phyloP scores from a whole-genome alignment of 2,329 filamentous ascomycete genomes.

The Botryosphaeria dothidea region DNA sequence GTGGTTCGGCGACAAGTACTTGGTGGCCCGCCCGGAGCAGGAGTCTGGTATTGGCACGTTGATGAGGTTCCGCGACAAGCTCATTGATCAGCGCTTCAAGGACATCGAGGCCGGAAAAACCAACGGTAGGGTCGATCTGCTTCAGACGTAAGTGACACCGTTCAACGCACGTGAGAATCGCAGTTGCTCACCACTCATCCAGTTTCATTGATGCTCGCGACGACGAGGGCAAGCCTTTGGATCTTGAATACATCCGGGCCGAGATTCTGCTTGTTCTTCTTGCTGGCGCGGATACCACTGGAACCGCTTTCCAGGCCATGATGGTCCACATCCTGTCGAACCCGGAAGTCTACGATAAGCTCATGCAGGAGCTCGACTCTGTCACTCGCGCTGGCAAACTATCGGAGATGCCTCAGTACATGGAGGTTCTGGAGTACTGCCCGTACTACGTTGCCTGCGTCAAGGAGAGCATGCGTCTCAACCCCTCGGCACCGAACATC shows the following conservation, averaged over 20 bases:
- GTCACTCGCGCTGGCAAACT: slow-evolving; percentile 35
- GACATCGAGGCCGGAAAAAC: slow-evolving; percentile 51
- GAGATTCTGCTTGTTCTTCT: slow-evolving; percentile 55
- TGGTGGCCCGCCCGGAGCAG: slow-evolving; percentile 56
- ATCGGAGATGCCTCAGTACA: slow-evolving; percentile 28
- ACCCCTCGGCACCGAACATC: slow-evolving; percentile 53
- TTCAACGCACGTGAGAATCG: neutral
- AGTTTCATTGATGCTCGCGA: slow-evolving; percentile 39
- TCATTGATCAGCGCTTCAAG: slow-evolving; percentile 51
- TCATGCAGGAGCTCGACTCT: slow-evolving; percentile 50
- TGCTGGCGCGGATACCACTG: slow-evolving; percentile 56
- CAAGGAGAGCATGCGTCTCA: slow-evolving; percentile 53
- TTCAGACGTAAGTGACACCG: slow-evolving; percentile 46
- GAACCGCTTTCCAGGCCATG: slow-evolving; percentile 52
- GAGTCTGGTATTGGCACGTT: slow-evolving; percentile 56
- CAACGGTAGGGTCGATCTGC: slow-evolving; percentile 50
- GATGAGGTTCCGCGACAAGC: slow-evolving; percentile 59
- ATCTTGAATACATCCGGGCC: slow-evolving; percentile 54
- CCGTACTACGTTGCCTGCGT: slow-evolving; percentile 55
- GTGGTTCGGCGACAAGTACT: slow-evolving; percentile 51
- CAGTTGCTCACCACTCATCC: neutral
- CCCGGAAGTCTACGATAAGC: slow-evolving; percentile 44
- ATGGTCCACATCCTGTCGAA: slow-evolving; percentile 46
- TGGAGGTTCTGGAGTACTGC: slow-evolving; percentile 30
- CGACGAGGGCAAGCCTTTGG: slow-evolving; percentile 45